Evolutionary conservation across 208 protist genomes (phyloP), one percentile per base, ranked within the genome.

Genomic region (Wallacemonas sp.): DNA sequence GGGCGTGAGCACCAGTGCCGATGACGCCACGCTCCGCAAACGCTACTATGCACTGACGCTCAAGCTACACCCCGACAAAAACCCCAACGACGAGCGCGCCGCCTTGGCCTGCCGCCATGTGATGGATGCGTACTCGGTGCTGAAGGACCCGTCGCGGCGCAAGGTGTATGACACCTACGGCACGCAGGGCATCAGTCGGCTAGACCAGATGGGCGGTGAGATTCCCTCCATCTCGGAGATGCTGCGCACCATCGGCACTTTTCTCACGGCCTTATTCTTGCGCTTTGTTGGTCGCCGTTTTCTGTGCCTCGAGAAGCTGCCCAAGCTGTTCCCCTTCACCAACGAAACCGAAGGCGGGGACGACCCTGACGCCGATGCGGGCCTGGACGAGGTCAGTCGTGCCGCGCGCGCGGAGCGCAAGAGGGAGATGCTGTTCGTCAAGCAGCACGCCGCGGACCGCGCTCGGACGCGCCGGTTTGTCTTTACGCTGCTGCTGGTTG

Each of bases 81-180:
- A 82, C 59, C 23, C 26, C 3, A 36, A 67, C 31, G 76, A 77
- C 49, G 57, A 64, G 31, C 61, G 86, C 3, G 89, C 88, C n/a
- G 67, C 25, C 16, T 59, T 77, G 28, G 76, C 75, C 14, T 94
- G 81, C 66, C 33, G 72, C 29, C 64, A 75, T 11, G 89, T 99
- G 29, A 84, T 67, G 28, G 55, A 84, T 18, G 97, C 97, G 3
- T 99, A 99, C 73, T 89, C 97, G 22, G 85, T 99, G 2, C 78
- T 99, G 4, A 81, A 57, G 33, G 89, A 99, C 54, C 22, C 31
- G n/a, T 41, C 94, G 48, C 90, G 97, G 62, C 81, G 96, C 23
- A 32, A 70, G 23, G 46, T 98, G 11, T 99, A 99, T 73, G 97
- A 99, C 74, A 44, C 33, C 10, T 20, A 48, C 25, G 80, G 80